Percentiles rank a stretch among this genome's conserved stretches.
Conservation (phyloP, 2,329 filamentous ascomycete genomes). For the Calonectria pseudoreteaudii region DNA sequence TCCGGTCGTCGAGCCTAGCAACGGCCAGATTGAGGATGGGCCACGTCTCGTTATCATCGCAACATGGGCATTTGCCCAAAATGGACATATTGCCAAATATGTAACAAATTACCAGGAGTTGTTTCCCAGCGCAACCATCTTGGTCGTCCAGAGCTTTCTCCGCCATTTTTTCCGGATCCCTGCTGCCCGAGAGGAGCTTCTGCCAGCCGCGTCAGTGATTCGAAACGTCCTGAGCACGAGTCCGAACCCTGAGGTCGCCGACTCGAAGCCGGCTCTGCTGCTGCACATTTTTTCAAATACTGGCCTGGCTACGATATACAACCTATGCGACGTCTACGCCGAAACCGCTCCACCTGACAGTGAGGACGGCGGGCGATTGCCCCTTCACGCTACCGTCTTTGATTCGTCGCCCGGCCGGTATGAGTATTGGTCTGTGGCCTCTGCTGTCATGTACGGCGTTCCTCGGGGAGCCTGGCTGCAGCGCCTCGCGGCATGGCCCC, state of each 20-base stretch:
- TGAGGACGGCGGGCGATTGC: not conserved
- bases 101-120: not conserved
- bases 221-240: not conserved
- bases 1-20: not conserved
- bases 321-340: conserved; percentile 11
- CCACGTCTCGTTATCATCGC: conserved; percentile 7
- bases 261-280: not conserved
- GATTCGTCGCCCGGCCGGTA: conserved; percentile 7
- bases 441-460: conserved; percentile 5
- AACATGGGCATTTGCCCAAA: conserved; percentile 7
- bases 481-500: not conserved
- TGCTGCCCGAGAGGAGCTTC: not conserved
- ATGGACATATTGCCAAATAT: conserved; percentile 14
- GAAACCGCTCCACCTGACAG: not conserved
- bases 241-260: not conserved
- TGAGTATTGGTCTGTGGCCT: conserved; percentile 1
- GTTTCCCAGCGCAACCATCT: not conserved
- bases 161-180: conserved; percentile 15
- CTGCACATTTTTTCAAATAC: conserved; percentile 15
- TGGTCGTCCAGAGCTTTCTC: not conserved
- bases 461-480: not conserved
- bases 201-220: conserved; percentile 1
- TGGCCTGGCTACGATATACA: conserved; percentile 6
- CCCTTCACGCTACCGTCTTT: not conserved
- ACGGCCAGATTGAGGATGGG: not conserved